Conservation (phyloP, 208 protist genomes). For the Crithidia thermophila region DNA sequence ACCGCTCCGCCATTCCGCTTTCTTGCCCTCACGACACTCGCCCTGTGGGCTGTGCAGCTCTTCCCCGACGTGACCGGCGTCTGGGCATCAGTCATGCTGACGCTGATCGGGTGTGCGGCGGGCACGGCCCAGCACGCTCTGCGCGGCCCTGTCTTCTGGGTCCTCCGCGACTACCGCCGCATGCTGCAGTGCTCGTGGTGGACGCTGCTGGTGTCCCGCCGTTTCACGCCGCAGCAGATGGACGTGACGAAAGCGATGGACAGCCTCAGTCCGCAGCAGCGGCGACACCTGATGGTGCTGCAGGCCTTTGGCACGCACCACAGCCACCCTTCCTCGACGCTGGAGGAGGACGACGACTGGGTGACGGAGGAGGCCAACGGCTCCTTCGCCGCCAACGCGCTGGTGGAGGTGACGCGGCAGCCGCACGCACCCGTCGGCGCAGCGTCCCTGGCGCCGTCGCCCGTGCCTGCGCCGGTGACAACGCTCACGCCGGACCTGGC, state of each 20-base stretch:
- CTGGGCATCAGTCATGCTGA: constrained; percentile 21
- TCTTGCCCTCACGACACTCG: not conserved
- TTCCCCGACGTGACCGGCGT: constrained; percentile 4
- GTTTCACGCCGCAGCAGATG: constrained; percentile 12
- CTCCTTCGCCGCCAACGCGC: constrained; percentile 12
- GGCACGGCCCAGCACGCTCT: constrained; percentile 15
- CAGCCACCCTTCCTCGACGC: not conserved
- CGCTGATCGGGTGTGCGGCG: constrained; percentile 2
- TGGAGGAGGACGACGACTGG: constrained; percentile 18
- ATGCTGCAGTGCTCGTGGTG: constrained; percentile 15
- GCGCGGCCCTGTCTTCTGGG: constrained; percentile 4
- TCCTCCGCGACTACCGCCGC: constrained; percentile 21
- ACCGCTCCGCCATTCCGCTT: constrained; percentile 1
- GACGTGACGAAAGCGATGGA: constrained; percentile 10
- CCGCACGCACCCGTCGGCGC: not conserved
- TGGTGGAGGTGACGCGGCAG: constrained; percentile 5
- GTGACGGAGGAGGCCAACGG: constrained; percentile 11
- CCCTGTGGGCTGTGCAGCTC: constrained; percentile 13
- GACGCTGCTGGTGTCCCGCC: constrained; percentile 24
- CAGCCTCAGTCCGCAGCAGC: constrained; percentile 6
- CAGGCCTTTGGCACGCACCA: constrained; percentile 3
- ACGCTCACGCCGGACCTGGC: constrained; percentile 7
- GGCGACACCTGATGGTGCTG: constrained; percentile 16
- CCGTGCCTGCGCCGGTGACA: too few species aligned
- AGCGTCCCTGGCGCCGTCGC: too few species aligned